Evolutionary conservation across 2,329 filamentous ascomycete genomes (phyloP), one percentile per base, ranked within the genome.

Genomic region (Arthrobotrys megalospora): DNA sequence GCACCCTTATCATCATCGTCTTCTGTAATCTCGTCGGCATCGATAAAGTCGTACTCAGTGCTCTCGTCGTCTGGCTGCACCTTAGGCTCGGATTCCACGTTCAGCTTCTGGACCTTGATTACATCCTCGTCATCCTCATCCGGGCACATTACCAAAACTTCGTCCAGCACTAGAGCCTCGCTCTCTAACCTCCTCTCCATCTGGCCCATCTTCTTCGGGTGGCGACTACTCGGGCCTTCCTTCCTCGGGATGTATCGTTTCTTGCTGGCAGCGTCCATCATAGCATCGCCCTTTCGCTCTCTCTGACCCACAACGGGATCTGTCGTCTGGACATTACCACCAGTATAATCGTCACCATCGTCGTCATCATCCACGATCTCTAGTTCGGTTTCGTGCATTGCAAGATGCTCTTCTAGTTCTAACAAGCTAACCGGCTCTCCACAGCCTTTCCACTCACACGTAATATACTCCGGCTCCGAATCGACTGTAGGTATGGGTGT

Each of bases 341-440:
- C 58, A 14, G n/a, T 34, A 21, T 65, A 53, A 10, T 65, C 53
- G 24, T 55, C 52, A n/a, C 38, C 38, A 7, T 60, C 50, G 50
- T 60, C 58, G 6, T 64, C 64, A 28, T 68, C 63, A 24, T 76
- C 71, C 45, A 62, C 14, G 11, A 19, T 47, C 11, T 69, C 72
- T 16, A 58, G 19, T 36, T 60, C 63, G 16, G 36, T 32, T 50
- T 76, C 72, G 52, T 76, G 72, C 65, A 76, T 60, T 3, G 28
- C 24, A 11, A 76, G 41, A 11, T 77, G 73, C 34, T 45, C 60
- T 41, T 77, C 73, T 16, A 77, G 60, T 6, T 77, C 48, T 24
- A 67, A 48, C 16, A 77, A 48, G 38, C 66, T 77, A n/a, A 77
- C 66, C 12, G 73, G 66, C n/a, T 77, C 73, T 12, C 73, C 73